These are phyloP conservation scores for Leccinellum rugosiceps DNA, from an alignment of 768 basidiomycete genomes.

Conservation along the genomic window DNA sequence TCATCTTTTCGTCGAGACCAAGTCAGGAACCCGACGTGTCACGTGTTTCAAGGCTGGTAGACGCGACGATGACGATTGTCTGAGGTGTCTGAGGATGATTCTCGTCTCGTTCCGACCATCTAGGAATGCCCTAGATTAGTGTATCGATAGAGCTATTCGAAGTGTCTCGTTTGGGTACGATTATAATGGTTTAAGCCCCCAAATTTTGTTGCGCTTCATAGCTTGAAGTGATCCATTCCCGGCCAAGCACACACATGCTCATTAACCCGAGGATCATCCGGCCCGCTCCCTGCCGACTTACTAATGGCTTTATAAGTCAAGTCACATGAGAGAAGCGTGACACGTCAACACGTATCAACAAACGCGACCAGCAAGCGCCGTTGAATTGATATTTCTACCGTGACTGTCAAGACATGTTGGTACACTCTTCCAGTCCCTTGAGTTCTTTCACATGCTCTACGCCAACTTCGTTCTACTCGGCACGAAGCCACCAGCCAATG, in stretches of 20 bases:
- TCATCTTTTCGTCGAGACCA: conserved; percentile 70
- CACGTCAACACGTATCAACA: conserved; percentile 27
- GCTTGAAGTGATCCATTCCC: background rate
- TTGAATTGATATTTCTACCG: background rate
- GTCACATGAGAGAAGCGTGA: conserved; percentile 13
- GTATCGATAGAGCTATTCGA: background rate
- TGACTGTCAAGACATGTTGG: conserved; percentile 10
- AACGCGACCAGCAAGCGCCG: conserved; percentile 15
- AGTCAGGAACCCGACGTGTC: conserved; percentile 21
- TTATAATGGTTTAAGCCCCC: background rate
- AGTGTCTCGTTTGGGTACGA: background rate
- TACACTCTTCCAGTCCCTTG: conserved; percentile 30
- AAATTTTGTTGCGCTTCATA: background rate
- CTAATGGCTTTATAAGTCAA: background rate
- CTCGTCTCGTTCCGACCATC: background rate
- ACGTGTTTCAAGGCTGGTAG: conserved; percentile 31
- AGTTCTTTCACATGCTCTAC: conserved; percentile 33
- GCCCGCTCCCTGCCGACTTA: too few relatives aligned
- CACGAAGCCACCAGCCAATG: conserved; percentile 33
- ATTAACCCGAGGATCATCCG: too few relatives aligned
- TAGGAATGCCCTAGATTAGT: background rate
- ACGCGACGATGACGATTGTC: conserved; percentile 35
- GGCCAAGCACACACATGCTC: too few relatives aligned
- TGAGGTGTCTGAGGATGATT: background rate
- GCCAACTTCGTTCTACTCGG: conserved; percentile 32